These are phyloP conservation scores for Heterobasidion occidentale DNA, from an alignment of 1,284 basidiomycete genomes.

Conservation along the genomic window DNA sequence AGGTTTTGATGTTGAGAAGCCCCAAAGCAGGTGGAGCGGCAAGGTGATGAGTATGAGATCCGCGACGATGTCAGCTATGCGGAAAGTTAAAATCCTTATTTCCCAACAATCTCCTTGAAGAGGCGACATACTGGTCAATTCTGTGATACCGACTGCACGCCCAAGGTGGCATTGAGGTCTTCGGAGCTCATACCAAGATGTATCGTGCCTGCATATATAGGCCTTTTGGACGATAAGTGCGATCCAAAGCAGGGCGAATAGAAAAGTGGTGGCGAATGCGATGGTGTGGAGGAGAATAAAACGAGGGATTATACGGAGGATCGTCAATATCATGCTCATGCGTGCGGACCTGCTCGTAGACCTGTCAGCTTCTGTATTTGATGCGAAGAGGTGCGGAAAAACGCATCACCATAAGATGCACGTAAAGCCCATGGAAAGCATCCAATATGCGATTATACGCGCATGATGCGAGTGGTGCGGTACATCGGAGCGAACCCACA, in stretches of 20 bases:
- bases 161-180: slow-evolving; percentile 20
- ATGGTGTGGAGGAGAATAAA: slow-evolving; percentile 14
- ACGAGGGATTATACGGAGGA: slow-evolving; percentile 20
- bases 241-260: not conserved
- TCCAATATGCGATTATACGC: slow-evolving; percentile 21
- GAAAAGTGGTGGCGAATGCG: slow-evolving; percentile 7
- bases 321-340: slow-evolving; percentile 22
- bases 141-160: slow-evolving; percentile 16
- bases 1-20: slow-evolving; percentile 8
- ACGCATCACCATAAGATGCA: slow-evolving; percentile 18
- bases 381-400: not conserved
- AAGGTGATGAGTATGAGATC: slow-evolving; percentile 18
- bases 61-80: slow-evolving; percentile 19
- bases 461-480: slow-evolving; percentile 9
- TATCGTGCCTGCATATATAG: slow-evolving; percentile 1
- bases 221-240: not conserved
- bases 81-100: not conserved
- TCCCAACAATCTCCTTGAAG: too few species aligned
- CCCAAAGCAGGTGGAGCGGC: slow-evolving; percentile 19
- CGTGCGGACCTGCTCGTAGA: slow-evolving; percentile 17
- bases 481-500: slow-evolving; percentile 19
- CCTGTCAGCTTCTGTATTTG: not conserved
- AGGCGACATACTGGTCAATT: slow-evolving; percentile 18
- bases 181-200: slow-evolving; percentile 15
- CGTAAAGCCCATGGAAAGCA: slow-evolving; percentile 18